Conservation (phyloP, 106 monocot genomes). For the Allium fistulosum region DNA sequence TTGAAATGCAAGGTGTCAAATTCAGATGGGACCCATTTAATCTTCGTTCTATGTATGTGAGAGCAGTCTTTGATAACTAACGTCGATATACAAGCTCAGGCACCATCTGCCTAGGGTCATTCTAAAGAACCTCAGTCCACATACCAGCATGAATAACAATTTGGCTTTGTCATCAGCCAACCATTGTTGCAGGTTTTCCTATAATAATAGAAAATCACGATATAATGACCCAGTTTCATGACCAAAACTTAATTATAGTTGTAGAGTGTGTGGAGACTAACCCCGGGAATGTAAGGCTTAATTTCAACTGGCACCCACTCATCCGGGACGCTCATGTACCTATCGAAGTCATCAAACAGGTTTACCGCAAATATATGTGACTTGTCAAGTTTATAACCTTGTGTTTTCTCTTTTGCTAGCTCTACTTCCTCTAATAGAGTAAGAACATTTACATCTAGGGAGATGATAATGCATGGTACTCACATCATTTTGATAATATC, state of each 20-base stretch:
- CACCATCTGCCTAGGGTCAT: conserved; percentile 65
- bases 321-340: conserved; percentile 78
- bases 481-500: too few relatives aligned
- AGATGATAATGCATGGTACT: too few relatives aligned
- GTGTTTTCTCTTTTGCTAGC: conserved; percentile 79
- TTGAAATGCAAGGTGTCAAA: too few relatives aligned
- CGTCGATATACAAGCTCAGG: conserved; percentile 86
- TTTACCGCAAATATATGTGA: conserved; percentile 80
- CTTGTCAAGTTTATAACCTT: conserved; percentile 86
- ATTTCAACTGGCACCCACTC: conserved; percentile 87
- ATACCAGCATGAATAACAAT: conserved; percentile 78
- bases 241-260: not conserved
- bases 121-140: conserved; percentile 82
- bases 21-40: too few relatives aligned
- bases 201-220: not conserved
- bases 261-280: conserved; percentile 11
- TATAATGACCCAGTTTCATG: not conserved
- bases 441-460: not conserved
- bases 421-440: conserved; percentile 63
- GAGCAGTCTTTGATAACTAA: conserved; percentile 21
- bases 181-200: conserved; percentile 92
- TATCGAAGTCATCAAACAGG: conserved; percentile 81
- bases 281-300: conserved; percentile 74
- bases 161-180: conserved; percentile 82
- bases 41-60: too few relatives aligned